Base-by-base conservation (phyloP, 23 red algal species). In the Pyropia haitanensis region DNA sequence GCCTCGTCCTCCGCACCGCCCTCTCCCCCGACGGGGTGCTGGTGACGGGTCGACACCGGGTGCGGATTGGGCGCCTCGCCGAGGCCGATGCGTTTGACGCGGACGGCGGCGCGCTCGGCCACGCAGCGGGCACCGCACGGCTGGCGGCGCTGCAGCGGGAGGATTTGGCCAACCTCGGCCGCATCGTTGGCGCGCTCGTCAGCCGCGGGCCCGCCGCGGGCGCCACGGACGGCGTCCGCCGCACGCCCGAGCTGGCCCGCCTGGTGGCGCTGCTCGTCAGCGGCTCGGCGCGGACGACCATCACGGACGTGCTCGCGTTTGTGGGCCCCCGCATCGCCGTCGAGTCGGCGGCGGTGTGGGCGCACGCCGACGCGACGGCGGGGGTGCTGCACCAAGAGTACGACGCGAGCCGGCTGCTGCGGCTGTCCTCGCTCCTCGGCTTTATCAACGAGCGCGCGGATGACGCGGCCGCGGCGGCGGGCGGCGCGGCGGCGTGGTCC, bases 11-110 rank as follows among this genome's bases (percentile, higher is more conserved):
- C 27, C 63, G 71, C 53, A 78, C 68, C 31, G 57, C 67, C 25
- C 51, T 91, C 49, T 77, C 53, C 19, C 67, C 77, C 10, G 73
- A 39, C 51, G 61, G 64, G 22, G 63, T 91, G 9, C 56, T 91
- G 30, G 71, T 91, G 26, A 77, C 72, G 13, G 67, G 71, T 18
- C 67, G 71, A 48, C 73, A 82, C 56, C 77, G 87, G 51, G 65
- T 91, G 5, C 64, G 78, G 26, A 64, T 91, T 14, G 78, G 64
- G 65, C 64, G 75, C 12, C 61, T 91, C 3, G 87, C 70, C 24
- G 72, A 83, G 18, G 68, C 63, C 24, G 87, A 81, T 53, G 87
- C 87, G n/a, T 83, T 91, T 51, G 77, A 82, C 76, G 60, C 76
- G 14, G 70, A 75, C 65, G 61, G 28, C 27, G 23, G 61, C 61